Base-by-base conservation (phyloP, 331 rosid genomes). In the Cydonia oblonga region DNA sequence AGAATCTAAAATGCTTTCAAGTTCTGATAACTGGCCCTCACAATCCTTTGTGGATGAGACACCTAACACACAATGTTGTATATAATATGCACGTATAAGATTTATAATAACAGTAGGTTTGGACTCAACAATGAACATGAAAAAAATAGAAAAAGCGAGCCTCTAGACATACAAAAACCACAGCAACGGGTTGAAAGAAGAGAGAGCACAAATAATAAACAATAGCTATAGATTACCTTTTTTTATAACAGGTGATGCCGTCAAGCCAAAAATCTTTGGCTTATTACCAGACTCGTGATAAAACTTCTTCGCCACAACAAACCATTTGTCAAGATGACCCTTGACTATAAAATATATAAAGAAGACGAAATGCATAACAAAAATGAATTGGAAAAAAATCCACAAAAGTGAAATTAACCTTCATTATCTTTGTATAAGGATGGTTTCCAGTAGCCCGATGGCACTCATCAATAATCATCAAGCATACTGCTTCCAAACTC, bases 261-360 rank as follows among this genome's bases (percentile, higher is more conserved):
- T 93, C 95, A 91, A 91, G 76, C 96, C 97, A 67, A 93, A 91
- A 78, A 91, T 81, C 85, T 80, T 91, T 64, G 98, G 98, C 87
- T 89, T 93, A 56, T 80, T 82, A 74, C 70, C 69, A 74, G 88
- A 87, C 79, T 71, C 86, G 87, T 89, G 89, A 81, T 89, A 93
- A 80, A 93, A 93, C 40, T 93, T 97, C 97, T 93, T 74, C 81
- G 86, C 57, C 76, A 65, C 46, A 66, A 77, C 58, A 84, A 72
- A 78, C 16, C n/a, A 22, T 5, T 24, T 38, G 49, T 70, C 29
- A 82, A 63, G 32, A 62, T 59, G 25, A 57, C 33, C 33, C 52
- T 44, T 75, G n/a, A 28, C 42, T 29, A 30, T 65, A 14, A 58
- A 53, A 69, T 26, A 61, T 61, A 73, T 75, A 54, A 56, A 26